phyloP scores from a whole-genome alignment of 352 stramenopile species.

The Phytophthora boehmeriae region DNA sequence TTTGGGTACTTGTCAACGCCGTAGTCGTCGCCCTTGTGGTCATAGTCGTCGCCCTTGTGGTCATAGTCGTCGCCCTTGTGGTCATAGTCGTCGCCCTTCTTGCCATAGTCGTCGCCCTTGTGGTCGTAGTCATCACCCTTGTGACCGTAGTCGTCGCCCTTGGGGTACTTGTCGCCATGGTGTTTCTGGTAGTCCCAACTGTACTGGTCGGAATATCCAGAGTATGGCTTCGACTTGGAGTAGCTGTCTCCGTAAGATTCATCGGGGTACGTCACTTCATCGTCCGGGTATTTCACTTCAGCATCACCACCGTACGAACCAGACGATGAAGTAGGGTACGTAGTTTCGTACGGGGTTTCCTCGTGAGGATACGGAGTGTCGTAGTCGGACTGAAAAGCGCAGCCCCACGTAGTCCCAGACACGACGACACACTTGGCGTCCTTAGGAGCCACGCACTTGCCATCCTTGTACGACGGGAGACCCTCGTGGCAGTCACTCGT shows the following conservation, averaged over 20 bases:
- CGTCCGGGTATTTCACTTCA: conserved; percentile 15
- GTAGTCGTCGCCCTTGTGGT: not conserved
- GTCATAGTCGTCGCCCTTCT: not conserved
- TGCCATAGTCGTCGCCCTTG: not conserved
- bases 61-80: not conserved
- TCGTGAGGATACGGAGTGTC: not conserved
- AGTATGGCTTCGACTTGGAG: conserved; percentile 10
- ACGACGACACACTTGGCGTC: conserved; percentile 49
- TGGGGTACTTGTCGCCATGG: not conserved
- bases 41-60: not conserved
- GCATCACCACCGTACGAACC: conserved; percentile 10
- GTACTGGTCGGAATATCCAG: not conserved
- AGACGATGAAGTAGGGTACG: conserved; percentile 12
- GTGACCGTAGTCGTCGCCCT: not conserved
- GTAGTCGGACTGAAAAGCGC: conserved; percentile 17
- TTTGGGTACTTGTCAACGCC: no score
- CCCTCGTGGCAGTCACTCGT: conserved; percentile 29
- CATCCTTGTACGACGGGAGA: conserved; percentile 46
- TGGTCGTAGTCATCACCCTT: not conserved
- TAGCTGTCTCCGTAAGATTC: conserved; percentile 8
- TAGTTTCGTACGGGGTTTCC: conserved; percentile 5
- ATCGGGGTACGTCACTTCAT: conserved; percentile 16
- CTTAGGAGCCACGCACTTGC: conserved; percentile 34
- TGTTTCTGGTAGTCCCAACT: not conserved
- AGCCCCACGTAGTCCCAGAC: conserved; percentile 34